Base-by-base conservation (phyloP, 2,329 filamentous ascomycete genomes). In the Furcasterigmium furcatum region DNA sequence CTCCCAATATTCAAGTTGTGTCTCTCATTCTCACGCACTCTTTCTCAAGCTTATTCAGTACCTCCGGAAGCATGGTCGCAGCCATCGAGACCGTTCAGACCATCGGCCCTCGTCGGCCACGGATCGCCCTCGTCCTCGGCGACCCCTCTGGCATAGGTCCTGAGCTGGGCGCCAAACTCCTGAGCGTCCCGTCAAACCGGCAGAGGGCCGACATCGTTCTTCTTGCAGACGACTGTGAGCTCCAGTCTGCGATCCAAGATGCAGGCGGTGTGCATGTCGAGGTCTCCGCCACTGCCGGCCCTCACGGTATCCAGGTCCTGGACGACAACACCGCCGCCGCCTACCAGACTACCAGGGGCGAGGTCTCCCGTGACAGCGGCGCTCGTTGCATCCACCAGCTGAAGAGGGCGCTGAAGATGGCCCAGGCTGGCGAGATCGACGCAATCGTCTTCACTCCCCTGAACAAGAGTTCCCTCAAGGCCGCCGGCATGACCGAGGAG, bases 401-500 rank as follows among this genome's bases (percentile, higher is more conserved):
- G 19, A 53, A 52, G 41, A 53, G 60, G 8, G 61, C 56, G 1
- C 41, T 64, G 9, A 32, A 49, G 22, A 36, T 63, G 21, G 62
- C 56, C 1, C 34, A 57, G 30, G 45, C 35, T 2, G 58, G 57
- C 16, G 50, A 59, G 29, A 48, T 57, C 10, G 61, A 64, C 38
- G 60, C 54, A n/a, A 62, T 65, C 38, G 55, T 64, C 4, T 64
- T 64, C 43, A 52, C 55, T 2, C 61, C 61, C 5, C 46, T 65
- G 24, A 65, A 65, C 51, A 64, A 65, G 52, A 59, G 50, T 20
- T 63, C 61, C 1, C 48, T 63, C 24, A 57, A 64, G 43, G 42
- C 55, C n/a, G 61, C 60, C 2, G 62, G 61, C 9, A 64, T 64
- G 60, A 49, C 49, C n/a, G 61, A 64, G 45, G 61, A 63, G 38